Conservation (phyloP, 2,329 filamentous ascomycete genomes). For the Fusarium dlaminii region DNA sequence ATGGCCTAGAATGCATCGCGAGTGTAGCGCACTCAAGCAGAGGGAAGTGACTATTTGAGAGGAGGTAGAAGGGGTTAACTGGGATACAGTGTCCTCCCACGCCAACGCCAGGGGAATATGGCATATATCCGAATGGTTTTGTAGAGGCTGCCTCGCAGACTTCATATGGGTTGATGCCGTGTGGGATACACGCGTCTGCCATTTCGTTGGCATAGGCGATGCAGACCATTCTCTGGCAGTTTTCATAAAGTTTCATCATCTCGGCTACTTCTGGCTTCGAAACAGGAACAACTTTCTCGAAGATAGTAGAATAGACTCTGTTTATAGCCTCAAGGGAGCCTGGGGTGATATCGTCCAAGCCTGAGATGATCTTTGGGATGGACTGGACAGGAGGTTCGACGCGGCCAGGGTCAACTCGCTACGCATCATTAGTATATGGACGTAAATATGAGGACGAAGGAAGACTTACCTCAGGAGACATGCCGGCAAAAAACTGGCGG, state of each 20-base stretch:
- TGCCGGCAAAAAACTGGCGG: constrained; percentile 55
- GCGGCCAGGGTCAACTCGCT: constrained; percentile 62
- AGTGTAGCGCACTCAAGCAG: constrained; percentile 54
- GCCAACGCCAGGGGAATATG: constrained; percentile 56
- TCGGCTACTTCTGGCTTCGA: constrained; percentile 63
- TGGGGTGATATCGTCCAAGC: constrained; percentile 55
- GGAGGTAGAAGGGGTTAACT: constrained; percentile 62
- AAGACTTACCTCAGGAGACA: constrained; percentile 53
- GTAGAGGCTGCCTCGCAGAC: constrained; percentile 58
- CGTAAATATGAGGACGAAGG: accelerated
- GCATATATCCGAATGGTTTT: constrained; percentile 62
- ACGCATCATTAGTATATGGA: neutral
- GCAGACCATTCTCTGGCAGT: constrained; percentile 64
- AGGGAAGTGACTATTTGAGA: constrained; percentile 57
- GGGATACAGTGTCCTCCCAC: constrained; percentile 66
- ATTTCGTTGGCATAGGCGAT: constrained; percentile 65
- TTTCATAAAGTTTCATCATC: constrained; percentile 66
- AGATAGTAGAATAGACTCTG: constrained; percentile 55
- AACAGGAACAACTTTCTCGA: constrained; percentile 57
- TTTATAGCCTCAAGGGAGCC: constrained; percentile 55
- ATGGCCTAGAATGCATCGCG: constrained; percentile 54
- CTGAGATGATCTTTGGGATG: constrained; percentile 64
- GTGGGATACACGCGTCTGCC: constrained; percentile 58
- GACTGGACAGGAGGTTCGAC: constrained; percentile 48
- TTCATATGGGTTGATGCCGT: constrained; percentile 59